phyloP scores from a whole-genome alignment of 1,139 yeast species.

The Geotrichum macrosporum region DNA sequence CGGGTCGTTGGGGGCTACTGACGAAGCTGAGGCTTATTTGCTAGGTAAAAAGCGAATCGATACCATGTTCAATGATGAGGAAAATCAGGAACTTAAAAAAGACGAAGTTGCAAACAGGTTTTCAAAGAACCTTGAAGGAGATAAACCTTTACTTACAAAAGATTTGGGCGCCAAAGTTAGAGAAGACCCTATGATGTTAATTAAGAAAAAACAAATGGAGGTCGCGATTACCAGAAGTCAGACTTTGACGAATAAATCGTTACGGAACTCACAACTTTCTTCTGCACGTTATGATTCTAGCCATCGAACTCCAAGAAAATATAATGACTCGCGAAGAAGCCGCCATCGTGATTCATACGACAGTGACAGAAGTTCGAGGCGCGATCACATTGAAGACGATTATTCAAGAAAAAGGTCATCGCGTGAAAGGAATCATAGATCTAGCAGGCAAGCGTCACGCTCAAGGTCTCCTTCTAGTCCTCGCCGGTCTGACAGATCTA shows the following conservation, averaged over 20 bases:
- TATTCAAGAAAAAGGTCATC: neutral
- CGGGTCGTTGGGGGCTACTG: conserved; percentile 26
- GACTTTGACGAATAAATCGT: conserved; percentile 13
- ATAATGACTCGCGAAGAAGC: conserved; percentile 14
- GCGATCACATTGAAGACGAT: conserved; percentile 6
- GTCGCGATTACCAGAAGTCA: conserved; percentile 25
- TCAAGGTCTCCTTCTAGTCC: conserved; percentile 3
- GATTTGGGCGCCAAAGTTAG: conserved; percentile 34
- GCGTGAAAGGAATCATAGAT: conserved; percentile 1
- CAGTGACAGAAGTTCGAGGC: conserved; percentile 1
- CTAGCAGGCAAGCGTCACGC: neutral
- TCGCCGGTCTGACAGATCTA: too few species aligned
- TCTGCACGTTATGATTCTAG: conserved; percentile 5
- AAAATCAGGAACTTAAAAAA: conserved; percentile 24
- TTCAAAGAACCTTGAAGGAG: conserved; percentile 22
- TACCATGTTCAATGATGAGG: conserved; percentile 27
- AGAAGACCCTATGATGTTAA: conserved; percentile 56
- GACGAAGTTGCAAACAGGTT: conserved; percentile 25
- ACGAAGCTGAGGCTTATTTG: conserved; percentile 45
- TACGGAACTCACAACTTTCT: too few species aligned
- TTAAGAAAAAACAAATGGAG: conserved; percentile 44
- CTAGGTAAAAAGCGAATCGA: conserved; percentile 50
- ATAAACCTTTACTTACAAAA: conserved; percentile 22
- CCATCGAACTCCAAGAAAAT: conserved; percentile 4
- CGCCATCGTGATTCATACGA: conserved; percentile 10